Percentiles rank a stretch among this genome's conserved stretches.
Evolutionary conservation across 805 yeast genomes (phyloP).

Genomic region (Dipodascus albidus): DNA sequence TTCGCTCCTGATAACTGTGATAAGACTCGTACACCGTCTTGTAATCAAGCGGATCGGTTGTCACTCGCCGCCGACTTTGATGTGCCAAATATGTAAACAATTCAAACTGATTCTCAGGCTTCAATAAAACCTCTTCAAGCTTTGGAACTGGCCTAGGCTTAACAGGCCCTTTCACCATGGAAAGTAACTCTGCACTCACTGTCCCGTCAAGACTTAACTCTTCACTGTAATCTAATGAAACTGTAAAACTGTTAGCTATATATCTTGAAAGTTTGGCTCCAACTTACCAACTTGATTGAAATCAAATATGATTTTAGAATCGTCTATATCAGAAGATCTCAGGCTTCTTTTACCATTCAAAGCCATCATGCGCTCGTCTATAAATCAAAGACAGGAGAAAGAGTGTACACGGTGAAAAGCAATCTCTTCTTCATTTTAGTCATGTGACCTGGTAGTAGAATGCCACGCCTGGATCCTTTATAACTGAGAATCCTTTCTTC

Average conservation of each 20-base stretch:
- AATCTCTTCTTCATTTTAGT: background rate
- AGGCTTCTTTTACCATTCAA: background rate
- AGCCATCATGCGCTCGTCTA: background rate
- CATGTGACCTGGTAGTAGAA: too few relatives aligned
- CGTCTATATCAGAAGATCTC: background rate
- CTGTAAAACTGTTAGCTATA: background rate
- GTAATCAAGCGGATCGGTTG: slow-evolving; percentile 38
- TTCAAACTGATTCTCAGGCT: background rate
- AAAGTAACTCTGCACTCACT: background rate
- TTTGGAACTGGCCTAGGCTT: slow-evolving; percentile 1
- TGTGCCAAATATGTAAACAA: slow-evolving; percentile 4
- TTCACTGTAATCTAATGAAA: background rate
- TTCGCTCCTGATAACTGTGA: slow-evolving; percentile 53
- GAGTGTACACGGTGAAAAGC: too few relatives aligned
- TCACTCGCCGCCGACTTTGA: slow-evolving; percentile 16
- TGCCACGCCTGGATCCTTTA: too few relatives aligned
- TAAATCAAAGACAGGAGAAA: too few relatives aligned
- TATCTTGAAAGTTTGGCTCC: background rate
- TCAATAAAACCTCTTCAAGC: background rate
- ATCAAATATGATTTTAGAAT: background rate
- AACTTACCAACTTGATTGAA: background rate
- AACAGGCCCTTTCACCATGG: background rate
- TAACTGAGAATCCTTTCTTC: background rate
- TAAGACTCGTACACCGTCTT: slow-evolving; percentile 27
- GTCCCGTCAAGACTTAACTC: background rate